Conservation (phyloP, 768 basidiomycete genomes). For the Sarcodon sp. region DNA sequence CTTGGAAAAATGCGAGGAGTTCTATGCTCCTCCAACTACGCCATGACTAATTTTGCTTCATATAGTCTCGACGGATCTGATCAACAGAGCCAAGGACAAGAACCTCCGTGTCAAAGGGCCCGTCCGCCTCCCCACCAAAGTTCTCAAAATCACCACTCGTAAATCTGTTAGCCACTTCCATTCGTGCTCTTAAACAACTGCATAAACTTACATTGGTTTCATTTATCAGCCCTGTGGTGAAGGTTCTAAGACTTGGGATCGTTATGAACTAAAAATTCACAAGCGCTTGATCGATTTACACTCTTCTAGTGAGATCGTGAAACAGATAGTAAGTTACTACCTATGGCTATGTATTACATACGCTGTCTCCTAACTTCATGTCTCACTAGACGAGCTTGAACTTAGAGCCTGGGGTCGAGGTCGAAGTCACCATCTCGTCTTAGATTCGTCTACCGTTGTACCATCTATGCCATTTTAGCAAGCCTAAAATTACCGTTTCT, state of each 20-base stretch:
- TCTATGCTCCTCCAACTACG: neutral
- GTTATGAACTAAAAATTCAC: conserved; percentile 98
- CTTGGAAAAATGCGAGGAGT: conserved; percentile 85
- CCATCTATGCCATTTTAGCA: too few species aligned
- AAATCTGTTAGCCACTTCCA: conserved; percentile 64
- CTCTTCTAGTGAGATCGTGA: conserved; percentile 98
- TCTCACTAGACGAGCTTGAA: conserved; percentile 81
- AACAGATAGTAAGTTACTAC: conserved; percentile 82
- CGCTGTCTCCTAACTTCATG: neutral
- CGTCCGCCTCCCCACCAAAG: conserved; percentile 97
- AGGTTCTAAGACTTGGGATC: conserved; percentile 99
- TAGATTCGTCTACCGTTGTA: conserved; percentile 16
- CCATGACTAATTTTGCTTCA: neutral
- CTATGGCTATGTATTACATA: neutral
- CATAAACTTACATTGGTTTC: neutral
- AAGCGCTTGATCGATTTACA: conserved; percentile 99
- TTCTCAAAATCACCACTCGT: conserved; percentile 97
- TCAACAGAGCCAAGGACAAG: conserved; percentile 99
- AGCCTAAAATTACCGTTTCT: too few species aligned
- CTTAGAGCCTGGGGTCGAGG: conserved; percentile 98
- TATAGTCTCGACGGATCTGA: conserved; percentile 86
- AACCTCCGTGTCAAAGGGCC: conserved; percentile 99
- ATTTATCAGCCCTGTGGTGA: conserved; percentile 87
- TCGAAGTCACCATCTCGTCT: conserved; percentile 92
- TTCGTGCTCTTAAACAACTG: neutral